Conservation (phyloP, 1,284 basidiomycete genomes). For the Marasmius tenuissimus region DNA sequence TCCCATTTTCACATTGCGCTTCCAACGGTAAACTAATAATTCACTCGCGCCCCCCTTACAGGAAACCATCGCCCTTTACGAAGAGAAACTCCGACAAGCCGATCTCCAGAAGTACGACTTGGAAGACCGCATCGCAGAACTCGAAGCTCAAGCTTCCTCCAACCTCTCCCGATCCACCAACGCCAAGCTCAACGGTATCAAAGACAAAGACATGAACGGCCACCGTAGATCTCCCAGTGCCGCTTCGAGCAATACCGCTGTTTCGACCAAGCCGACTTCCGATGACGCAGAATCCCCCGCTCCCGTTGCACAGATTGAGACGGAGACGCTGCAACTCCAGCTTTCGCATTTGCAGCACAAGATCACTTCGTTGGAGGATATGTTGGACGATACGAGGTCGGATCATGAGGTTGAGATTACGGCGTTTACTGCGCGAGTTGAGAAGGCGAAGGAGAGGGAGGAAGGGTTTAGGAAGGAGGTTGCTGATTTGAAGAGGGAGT, state of each 20-base stretch:
- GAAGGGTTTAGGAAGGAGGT: conserved; percentile 71
- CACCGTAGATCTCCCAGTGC: conserved; percentile 47
- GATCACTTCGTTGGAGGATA: conserved; percentile 77
- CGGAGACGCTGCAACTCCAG: conserved; percentile 88
- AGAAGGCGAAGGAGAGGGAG: conserved; percentile 78
- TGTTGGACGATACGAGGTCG: conserved; percentile 76
- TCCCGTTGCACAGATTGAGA: conserved; percentile 83
- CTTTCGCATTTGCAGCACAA: conserved; percentile 82
- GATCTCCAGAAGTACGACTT: conserved; percentile 78
- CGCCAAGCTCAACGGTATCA: background rate
- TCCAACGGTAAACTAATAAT: conserved; percentile 4
- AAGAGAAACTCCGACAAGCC: conserved; percentile 76
- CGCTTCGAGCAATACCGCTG: conserved; percentile 4
- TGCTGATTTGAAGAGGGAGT: conserved; percentile 62
- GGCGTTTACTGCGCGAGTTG: conserved; percentile 62
- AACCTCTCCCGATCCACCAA: background rate
- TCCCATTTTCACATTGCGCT: conserved; percentile 1
- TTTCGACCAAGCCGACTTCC: background rate
- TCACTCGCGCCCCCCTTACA: conserved; percentile 30
- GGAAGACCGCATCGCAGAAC: conserved; percentile 63
- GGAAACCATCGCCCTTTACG: conserved; percentile 92
- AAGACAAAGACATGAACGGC: conserved; percentile 14
- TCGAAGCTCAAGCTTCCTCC: conserved; percentile 42
- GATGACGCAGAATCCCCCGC: background rate
- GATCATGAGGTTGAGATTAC: conserved; percentile 76